Conservation (phyloP, 495 filamentous ascomycete species). For the Podospora tetraspora region DNA sequence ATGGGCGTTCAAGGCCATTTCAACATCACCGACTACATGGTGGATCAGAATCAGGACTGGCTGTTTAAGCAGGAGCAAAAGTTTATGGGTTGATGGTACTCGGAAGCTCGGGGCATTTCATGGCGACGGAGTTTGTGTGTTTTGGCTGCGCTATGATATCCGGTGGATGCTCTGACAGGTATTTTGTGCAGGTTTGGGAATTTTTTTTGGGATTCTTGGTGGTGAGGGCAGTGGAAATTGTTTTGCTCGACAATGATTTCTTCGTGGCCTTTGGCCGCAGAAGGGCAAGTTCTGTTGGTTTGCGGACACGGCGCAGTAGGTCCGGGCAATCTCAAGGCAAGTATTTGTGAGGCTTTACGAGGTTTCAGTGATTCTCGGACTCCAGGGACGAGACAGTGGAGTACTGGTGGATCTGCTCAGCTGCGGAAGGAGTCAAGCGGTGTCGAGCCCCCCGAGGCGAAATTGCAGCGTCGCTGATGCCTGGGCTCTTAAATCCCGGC, state of each 20-base stretch:
- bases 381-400: not conserved
- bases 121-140: conserved; percentile 3
- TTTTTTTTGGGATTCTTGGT: not conserved
- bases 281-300: not conserved
- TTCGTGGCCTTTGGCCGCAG: too few relatives aligned
- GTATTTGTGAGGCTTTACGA: not conserved
- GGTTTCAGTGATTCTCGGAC: not conserved
- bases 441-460: not conserved
- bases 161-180: not conserved
- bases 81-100: conserved; percentile 15
- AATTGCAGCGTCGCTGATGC: not conserved
- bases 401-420: not conserved
- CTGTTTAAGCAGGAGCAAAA: conserved; percentile 44
- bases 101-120: not conserved
- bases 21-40: conserved; percentile 63
- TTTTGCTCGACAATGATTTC: not conserved
- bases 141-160: not conserved
- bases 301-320: not conserved
- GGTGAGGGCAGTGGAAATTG: not conserved
- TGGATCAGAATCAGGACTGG: conserved; percentile 60
- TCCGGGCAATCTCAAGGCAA: too few relatives aligned
- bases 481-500: not conserved
- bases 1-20: conserved; percentile 43
- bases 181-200: not conserved
- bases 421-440: not conserved